A percentile compares a stretch with the other conserved stretches of the same genome.
phyloP scores from a whole-genome alignment of 1,139 yeast species.

The Hanseniaspora sp. region DNA sequence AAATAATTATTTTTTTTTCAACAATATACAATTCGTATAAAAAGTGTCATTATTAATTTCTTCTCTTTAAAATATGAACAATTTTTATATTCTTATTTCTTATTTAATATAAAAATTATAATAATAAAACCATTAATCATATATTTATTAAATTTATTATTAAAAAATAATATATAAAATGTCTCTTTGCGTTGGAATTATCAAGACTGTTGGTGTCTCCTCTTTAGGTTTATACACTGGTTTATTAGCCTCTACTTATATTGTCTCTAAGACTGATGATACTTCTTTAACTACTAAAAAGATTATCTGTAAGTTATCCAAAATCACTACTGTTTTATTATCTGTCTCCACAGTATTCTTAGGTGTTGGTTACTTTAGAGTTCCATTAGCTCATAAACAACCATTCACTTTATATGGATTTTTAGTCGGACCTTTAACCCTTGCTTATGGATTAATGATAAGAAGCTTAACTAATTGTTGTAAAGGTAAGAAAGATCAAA shows the following conservation, averaged over 20 bases:
- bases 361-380: conserved; percentile 27
- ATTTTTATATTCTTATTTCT: too few species aligned
- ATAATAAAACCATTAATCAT: too few species aligned
- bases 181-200: conserved; percentile 20
- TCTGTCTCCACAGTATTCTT: conserved; percentile 27
- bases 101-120: too few species aligned
- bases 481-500: neutral
- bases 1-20: neutral
- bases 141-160: too few species aligned
- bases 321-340: conserved; percentile 23
- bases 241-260: conserved; percentile 71
- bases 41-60: neutral
- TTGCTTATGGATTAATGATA: conserved; percentile 20
- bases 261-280: conserved; percentile 30
- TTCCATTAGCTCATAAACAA: conserved; percentile 27
- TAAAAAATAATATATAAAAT: conserved; percentile 8
- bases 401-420: conserved; percentile 32
- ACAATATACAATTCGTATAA: too few species aligned
- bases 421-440: conserved; percentile 27
- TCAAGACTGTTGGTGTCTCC: conserved; percentile 54
- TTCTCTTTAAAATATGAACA: too few species aligned
- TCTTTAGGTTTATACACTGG: conserved; percentile 92
- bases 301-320: conserved; percentile 23
- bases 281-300: conserved; percentile 9
- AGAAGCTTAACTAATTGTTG: neutral